These are phyloP conservation scores for Alternaria panax DNA, from an alignment of 2,329 filamentous ascomycete species.

Conservation along the genomic window DNA sequence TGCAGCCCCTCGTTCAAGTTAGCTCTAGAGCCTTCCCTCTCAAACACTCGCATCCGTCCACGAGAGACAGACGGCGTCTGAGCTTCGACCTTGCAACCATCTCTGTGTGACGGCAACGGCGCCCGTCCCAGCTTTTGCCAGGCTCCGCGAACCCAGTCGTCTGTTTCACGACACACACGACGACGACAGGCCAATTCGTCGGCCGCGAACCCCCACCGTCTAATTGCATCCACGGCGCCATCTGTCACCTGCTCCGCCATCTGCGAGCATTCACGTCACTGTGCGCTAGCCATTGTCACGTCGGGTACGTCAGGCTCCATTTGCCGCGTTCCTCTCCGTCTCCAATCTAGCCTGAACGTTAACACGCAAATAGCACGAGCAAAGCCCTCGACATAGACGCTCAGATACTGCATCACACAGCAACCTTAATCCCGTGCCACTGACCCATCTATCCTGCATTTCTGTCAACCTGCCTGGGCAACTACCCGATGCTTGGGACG, in stretches of 20 bases:
- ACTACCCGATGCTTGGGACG: conserved; percentile 38
- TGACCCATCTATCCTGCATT: conserved; percentile 10
- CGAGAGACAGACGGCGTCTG: conserved; percentile 40
- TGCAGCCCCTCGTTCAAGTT: conserved; percentile 21
- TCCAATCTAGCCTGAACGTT: conserved; percentile 32
- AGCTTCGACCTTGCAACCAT: conserved; percentile 22
- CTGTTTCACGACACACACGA: conserved; percentile 37
- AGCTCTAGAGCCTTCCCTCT: conserved; percentile 6
- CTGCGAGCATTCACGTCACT: conserved; percentile 8
- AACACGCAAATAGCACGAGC: conserved; percentile 23
- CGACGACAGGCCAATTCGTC: conserved; percentile 28
- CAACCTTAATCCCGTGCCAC: not conserved
- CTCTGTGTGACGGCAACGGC: conserved; percentile 38
- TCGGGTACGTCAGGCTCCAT: conserved; percentile 41
- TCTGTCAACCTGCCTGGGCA: conserved; percentile 10
- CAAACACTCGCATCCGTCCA: conserved; percentile 19
- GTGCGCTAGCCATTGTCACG: conserved; percentile 18
- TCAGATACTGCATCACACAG: conserved; percentile 9
- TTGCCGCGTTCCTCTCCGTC: conserved; percentile 37
- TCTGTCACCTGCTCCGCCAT: conserved; percentile 19
- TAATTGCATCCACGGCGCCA: conserved; percentile 17
- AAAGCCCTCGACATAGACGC: conserved; percentile 24
- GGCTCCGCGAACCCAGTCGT: conserved; percentile 18
- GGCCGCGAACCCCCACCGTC: conserved; percentile 25
- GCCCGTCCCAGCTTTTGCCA: conserved; percentile 32